Evolutionary conservation across 192 early-diverging fungal species (phyloP), one percentile per base, ranked within the genome.

Genomic region (Dissophora globulifera): DNA sequence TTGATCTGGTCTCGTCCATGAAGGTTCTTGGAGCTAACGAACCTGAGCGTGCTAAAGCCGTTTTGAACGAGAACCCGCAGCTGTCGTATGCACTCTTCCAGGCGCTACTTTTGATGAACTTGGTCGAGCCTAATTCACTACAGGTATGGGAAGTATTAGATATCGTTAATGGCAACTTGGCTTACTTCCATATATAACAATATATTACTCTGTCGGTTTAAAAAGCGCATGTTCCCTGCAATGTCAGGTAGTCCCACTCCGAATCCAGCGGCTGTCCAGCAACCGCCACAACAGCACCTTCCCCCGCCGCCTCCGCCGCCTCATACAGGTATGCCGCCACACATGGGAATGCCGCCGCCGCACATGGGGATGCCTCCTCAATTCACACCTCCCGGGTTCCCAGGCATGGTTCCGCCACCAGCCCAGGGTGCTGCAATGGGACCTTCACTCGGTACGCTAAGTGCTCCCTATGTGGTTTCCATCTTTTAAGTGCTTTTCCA

Each of bases 31-130:
- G 79, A 22, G 56, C 78, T 27, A 82, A 19, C n/a, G 65, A 82
- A 40, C 87, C 90, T 2, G 91, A 92, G n/a, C 81, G 88, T 56
- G 86, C 90, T 8, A 87, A 85, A 45, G 70, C 85, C 8, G 78
- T 95, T 4, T 78, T 96, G n/a, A 78, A 71, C 8, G 58, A 81
- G n/a, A 93, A 96, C 62, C 94, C 94, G 22, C 93, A 92, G 66
- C 69, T 94, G 0, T 80, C 92, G 7, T 96, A 94, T 80, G 92
- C 92, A 3, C 69, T 95, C 26, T 94, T 96, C 65, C 93, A 95
- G 71, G 86, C 89, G 16, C 84, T 96, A 67, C 50, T 93, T 10
- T 84, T 89, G 59, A 90, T 92, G 85, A 92, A 92, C 59, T 71
- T 94, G 19, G 89, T 95, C 19, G 93, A 95, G 69, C 83, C 83